Evolutionary conservation across 2,329 filamentous ascomycete species (phyloP).

Genomic region (Alternaria angustiovoidea): DNA sequence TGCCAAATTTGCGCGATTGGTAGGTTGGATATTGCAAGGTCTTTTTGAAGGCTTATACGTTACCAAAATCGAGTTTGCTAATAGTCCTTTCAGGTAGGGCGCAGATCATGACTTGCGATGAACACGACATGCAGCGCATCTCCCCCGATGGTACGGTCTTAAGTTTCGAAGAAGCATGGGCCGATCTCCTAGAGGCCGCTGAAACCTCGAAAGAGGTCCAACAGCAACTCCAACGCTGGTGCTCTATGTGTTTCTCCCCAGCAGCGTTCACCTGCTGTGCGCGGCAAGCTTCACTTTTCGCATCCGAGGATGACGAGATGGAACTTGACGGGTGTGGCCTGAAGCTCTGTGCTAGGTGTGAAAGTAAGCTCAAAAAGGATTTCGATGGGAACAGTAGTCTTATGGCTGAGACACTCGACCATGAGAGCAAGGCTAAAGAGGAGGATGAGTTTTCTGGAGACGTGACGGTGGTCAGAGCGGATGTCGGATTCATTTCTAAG

Average conservation of each 20-base stretch:
- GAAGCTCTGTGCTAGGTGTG: conserved; percentile 34
- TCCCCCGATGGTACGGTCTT: neutral
- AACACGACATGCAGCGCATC: conserved; percentile 25
- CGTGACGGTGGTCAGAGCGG: conserved; percentile 26
- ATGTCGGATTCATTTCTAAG: conserved; percentile 36
- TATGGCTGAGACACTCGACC: conserved; percentile 28
- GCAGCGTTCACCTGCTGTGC: conserved; percentile 26
- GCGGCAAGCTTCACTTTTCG: conserved; percentile 9
- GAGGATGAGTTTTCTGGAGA: neutral
- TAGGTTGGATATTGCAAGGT: neutral
- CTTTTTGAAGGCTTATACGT: rapidly evolving
- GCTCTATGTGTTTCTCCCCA: conserved; percentile 41
- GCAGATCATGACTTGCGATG: conserved; percentile 33
- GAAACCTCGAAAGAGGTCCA: conserved; percentile 16
- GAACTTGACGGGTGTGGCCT: conserved; percentile 38
- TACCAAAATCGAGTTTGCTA: neutral
- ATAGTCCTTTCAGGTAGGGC: conserved; percentile 14
- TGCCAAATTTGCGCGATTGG: conserved; percentile 31
- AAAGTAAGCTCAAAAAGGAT: conserved; percentile 14
- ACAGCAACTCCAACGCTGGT: conserved; percentile 37
- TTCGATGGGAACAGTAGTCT: conserved; percentile 18
- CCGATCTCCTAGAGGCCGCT: conserved; percentile 19
- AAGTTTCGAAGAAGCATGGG: conserved; percentile 15
- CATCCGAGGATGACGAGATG: conserved; percentile 7
- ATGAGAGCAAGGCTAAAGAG: conserved; percentile 27